Base-by-base conservation (phyloP, 2,329 filamentous ascomycete genomes). In the Pseudogymnoascus sp. region DNA sequence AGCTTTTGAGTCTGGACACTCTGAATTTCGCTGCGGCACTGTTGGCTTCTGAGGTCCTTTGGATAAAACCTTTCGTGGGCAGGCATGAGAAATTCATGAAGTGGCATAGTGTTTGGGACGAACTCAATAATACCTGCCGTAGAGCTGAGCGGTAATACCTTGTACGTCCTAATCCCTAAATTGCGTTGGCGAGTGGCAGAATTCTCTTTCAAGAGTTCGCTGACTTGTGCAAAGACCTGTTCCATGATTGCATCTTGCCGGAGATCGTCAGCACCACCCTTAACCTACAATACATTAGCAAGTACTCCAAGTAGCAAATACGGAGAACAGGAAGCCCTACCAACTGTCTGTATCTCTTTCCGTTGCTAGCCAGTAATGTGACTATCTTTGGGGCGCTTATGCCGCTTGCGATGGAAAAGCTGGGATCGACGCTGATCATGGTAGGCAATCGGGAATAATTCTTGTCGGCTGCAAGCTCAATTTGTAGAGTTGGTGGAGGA, bases 231-330 rank as follows among this genome's bases (percentile, higher is more conserved):
- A 74, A 99, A 99, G 1, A 99, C 95, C 76, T 99, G 95, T 75
- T 99, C 96, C 96, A 99, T 99, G 79, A 87, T 99, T 50, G 93
- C 91, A 72, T 99, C 95, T 78, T 99, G 95, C 7, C 96, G 89
- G 11, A 99, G 83, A 73, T 99, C 93, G 74, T 99, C 95, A 72
- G 93, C 93, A 16, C 95, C 93, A 66, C 92, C 92, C 80, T 99
- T 99, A 73, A 96, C 87, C 81, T 86, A 66, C 8, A 24, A 14
- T 64, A 60, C 59, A 41, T 74, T 63, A 72, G 70, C 60, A 60
- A 22, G 38, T 63, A 63, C 63, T 62, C 19, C 8, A 28, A n/a
- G 12, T 28, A 41, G 6, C 46, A 38, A 26, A 63, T 68, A 59
- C 16, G 33, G 53, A 70, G 65, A 38, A 40, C 7, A 22, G 8